Evolutionary conservation across 2,329 filamentous ascomycete genomes (phyloP), one percentile per base, ranked within the genome.

Genomic region (Blumeria graminis): DNA sequence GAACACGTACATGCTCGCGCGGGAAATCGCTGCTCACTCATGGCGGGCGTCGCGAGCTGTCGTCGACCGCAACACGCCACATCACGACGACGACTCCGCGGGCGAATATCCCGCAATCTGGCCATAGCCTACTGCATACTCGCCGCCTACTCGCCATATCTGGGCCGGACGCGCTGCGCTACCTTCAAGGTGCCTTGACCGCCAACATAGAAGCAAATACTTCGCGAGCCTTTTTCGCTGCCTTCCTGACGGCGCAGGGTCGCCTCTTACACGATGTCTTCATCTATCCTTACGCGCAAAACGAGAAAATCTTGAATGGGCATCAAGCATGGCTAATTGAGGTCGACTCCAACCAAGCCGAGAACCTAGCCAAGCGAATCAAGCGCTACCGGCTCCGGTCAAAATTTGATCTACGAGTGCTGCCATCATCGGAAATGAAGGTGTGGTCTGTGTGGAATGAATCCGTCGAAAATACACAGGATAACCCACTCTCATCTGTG

Each of bases 241-340:
- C 81, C 0, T 94, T 98, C 64, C 74, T 98, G 45, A 94, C 84
- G 62, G 86, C 90, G 7, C 78, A 80, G 58, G 92, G 92, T 45
- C 78, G 89, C 57, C 76, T 98, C 9, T 72, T 95, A 46, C 78
- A 90, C 71, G 92, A 98, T 70, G 84, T 88, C 55, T 94, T 96
- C 68, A 74, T 98, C 52, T 95, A 94, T 72, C 82, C 81, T 0
- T 28, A 43, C 22, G 28, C 38, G 34, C 8, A 56, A 38, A 16
- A 50, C 36, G 14, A 56, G 51, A 39, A 57, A 7, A 56, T 43
- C 16, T 28, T 36, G 34, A 54, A 39, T 8, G 60, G 51, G 22
- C 57, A 58, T 43, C 35, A 63, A 59, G 48, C 69, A 63, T 90
- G 84, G 72, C 69, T 94, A 58, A 74, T 98, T 58, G 92, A 98